Evolutionary conservation across 345 rosid genomes (phyloP), one percentile per base, ranked within the genome.

Genomic region (Linum trigynum): DNA sequence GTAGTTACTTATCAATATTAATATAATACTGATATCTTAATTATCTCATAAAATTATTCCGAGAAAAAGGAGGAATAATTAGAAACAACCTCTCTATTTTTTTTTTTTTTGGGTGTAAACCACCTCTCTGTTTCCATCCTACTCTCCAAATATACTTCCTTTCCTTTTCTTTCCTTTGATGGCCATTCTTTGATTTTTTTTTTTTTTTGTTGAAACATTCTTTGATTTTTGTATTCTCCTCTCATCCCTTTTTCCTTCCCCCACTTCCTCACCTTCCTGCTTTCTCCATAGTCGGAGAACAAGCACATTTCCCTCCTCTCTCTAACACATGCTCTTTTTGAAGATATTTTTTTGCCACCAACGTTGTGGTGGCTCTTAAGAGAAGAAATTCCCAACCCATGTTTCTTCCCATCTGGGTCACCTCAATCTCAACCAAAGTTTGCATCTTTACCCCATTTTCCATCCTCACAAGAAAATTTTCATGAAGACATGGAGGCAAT

Each of bases 231-330:
- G 42, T 62, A 43, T 59, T 67, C 65, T 56, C n/a, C 61, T 56
- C 23, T 39, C 51, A 3, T 4, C 11, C 45, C 17, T 48, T 15
- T 17, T 16, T 45, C 17, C 45, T 12, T 16, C 17, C 35, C 48
- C 53, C 56, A 16, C 2, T 62, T 36, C 23, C 58, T 40, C 68
- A 41, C 14, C 14, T 67, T 38, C 63, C 69, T 57, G 66, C 74
- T 74, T 72, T 73, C 75, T 66, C 7, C 6, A 41, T 4, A 41
- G 45, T 8, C 9, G 9, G 0, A 41, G 1, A 41, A 4, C 32
- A 23, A 23, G 32, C 32, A 23, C 45, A 4, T 8, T 41, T 41
- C 2, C 53, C 14, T 9, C 14, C 53, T 48, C 53, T 48, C 53
- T 48, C 10, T 6, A 48, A 9, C 15, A 48, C 53, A 48, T 48